Base-by-base conservation (phyloP, 768 basidiomycete genomes). In the Gloeophyllum trabeum region DNA sequence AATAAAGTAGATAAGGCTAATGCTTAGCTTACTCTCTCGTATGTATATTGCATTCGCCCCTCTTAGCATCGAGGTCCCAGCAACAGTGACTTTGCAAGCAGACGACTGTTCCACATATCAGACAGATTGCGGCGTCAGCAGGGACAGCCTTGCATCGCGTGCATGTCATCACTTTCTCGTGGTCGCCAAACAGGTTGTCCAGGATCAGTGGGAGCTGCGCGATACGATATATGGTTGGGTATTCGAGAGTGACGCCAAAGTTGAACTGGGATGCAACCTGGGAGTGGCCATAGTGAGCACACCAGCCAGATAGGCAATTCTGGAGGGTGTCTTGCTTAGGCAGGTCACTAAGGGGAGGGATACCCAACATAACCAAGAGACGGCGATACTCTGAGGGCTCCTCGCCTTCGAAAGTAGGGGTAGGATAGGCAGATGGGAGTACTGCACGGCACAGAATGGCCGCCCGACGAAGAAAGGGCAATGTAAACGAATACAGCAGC, bases 21-120 rank as follows among this genome's bases (percentile, higher is more conserved):
- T 18, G 23, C 12, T 30, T 12, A 34, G 79, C 91, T 55, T 55
- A 96, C 94, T 88, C 84, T 72, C 91, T 71, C 40, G 83, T 87
- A 56, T 98, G 96, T 70, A 86, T 76, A 57, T 97, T 99, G 58
- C 93, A 97, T 55, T 99, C 94, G 22, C 94, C 96, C 20, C 81
- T 66, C 30, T 66, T 63, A 13, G 70, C 66, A 34, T 79, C 76
- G 22, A 78, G 70, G 40, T 91, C 90, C 49, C 70, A 66, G 57
- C 96, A 99, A 54, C 96, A 99, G 47, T 92, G 81, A 50, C 88
- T 89, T 56, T 90, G 84, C 66, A 93, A 73, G 55, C 96, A 98
- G 6, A 85, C 77, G 12, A 82, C 79, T 38, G 76, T 66, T 0
- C 96, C 96, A 50, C 96, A 99, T 40, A 92, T 69, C 46, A 97